Evolutionary conservation across 345 rosid species (phyloP).

Genomic region (Anastatica hierochuntica): DNA sequence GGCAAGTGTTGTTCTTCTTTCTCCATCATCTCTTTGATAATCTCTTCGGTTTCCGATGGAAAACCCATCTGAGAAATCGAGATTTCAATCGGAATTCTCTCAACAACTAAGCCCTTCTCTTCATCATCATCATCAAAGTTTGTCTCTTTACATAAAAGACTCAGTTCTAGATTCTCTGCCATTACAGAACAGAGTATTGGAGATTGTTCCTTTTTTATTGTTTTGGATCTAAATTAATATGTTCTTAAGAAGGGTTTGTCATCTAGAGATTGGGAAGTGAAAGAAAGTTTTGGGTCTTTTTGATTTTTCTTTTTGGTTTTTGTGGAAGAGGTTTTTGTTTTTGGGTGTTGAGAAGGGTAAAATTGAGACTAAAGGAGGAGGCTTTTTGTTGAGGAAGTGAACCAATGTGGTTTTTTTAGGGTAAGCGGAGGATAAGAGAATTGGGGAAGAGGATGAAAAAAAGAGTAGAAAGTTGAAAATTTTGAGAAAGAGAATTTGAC

Average conservation of each 20-base stretch:
- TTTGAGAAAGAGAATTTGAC: conserved; percentile 3
- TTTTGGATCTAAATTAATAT: background rate
- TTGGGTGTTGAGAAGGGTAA: conserved; percentile 5
- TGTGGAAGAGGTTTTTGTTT: conserved; percentile 22
- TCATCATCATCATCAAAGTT: conserved; percentile 13
- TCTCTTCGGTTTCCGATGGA: conserved; percentile 41
- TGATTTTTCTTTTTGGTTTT: conserved; percentile 15
- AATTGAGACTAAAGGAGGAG: conserved; percentile 17
- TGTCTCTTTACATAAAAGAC: conserved; percentile 45
- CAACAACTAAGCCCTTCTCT: conserved; percentile 21
- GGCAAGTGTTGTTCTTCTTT: conserved; percentile 51
- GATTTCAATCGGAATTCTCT: conserved; percentile 21
- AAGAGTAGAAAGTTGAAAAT: background rate
- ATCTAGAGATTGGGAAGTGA: conserved; percentile 29
- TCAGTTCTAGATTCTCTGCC: conserved; percentile 45
- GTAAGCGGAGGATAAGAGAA: conserved; percentile 19
- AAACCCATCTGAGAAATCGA: conserved; percentile 31
- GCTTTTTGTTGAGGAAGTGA: conserved; percentile 23
- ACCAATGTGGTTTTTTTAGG: conserved; percentile 21
- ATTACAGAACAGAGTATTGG: conserved; percentile 22
- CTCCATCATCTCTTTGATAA: conserved; percentile 45
- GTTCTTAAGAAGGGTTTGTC: conserved; percentile 18
- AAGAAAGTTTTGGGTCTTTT: conserved; percentile 22
- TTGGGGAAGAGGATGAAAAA: conserved; percentile 7
- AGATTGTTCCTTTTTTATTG: background rate